Percentiles rank a stretch among this genome's conserved stretches.
Evolutionary conservation across 1,139 yeast genomes (phyloP).

Genomic region (Diutina catenulata): DNA sequence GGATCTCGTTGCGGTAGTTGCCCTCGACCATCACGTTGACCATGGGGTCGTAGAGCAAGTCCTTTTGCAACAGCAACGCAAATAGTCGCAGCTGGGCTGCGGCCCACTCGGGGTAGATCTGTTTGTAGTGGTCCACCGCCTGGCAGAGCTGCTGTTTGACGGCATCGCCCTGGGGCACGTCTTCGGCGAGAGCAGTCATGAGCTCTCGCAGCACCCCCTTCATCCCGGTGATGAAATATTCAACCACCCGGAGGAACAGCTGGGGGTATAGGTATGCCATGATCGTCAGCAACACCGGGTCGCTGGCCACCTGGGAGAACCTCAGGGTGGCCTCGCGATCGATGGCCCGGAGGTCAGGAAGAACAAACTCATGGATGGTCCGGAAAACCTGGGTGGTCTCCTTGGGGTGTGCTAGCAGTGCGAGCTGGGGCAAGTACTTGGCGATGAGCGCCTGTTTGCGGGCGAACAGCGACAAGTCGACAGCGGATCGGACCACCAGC

Average conservation of each 20-base stretch:
- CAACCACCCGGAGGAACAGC: not conserved
- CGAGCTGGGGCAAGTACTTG: slow-evolving; percentile 1
- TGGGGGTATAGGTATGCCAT: not conserved
- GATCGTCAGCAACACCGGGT: not conserved
- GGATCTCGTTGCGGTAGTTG: not conserved
- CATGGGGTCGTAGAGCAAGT: not conserved
- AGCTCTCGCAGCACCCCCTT: not conserved
- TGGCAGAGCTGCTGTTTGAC: not conserved
- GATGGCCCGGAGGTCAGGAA: not conserved
- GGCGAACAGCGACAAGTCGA: not conserved
- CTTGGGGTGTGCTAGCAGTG: not conserved
- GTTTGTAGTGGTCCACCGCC: not conserved
- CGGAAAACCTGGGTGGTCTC: slow-evolving; percentile 3
- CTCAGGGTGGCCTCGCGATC: not conserved
- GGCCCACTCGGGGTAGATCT: not conserved
- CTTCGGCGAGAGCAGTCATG: not conserved
- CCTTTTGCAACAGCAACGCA: not conserved
- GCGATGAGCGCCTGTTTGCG: not conserved
- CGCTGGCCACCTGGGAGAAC: not conserved
- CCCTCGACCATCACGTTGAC: not conserved
- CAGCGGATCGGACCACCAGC: not conserved
- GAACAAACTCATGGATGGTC: slow-evolving; percentile 2
- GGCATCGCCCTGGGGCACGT: not conserved
- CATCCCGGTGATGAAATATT: not conserved
- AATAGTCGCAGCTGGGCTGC: not conserved